phyloP scores from a whole-genome alignment of 164 flowering plant species.

The Stephania yunnanensis region DNA sequence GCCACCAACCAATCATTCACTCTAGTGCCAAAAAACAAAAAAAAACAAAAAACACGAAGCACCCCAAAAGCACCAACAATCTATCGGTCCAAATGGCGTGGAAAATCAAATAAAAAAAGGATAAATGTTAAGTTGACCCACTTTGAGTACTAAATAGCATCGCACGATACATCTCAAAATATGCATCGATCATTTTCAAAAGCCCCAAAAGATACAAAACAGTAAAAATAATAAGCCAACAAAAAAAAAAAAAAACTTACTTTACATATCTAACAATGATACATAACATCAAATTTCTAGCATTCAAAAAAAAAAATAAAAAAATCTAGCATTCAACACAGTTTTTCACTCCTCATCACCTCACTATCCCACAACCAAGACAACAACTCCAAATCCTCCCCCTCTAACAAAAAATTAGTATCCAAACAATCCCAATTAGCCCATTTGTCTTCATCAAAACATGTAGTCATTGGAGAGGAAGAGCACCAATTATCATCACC shows the following conservation, averaged over 20 bases:
- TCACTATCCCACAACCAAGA: conserved; percentile 4
- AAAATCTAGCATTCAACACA: neutral
- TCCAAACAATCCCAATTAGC: neutral
- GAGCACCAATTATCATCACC: neutral
- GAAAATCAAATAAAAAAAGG: too few species aligned
- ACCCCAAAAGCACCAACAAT: too few species aligned
- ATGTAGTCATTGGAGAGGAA: neutral
- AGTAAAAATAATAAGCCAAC: neutral
- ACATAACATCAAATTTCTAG: too few species aligned
- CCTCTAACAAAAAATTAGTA: neutral
- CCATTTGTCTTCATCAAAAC: neutral
- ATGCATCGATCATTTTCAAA: too few species aligned
- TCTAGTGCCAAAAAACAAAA: neutral
- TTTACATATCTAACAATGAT: neutral
- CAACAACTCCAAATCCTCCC: neutral
- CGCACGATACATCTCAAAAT: too few species aligned
- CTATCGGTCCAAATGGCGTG: too few species aligned
- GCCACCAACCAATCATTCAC: neutral
- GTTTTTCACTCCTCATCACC: neutral
- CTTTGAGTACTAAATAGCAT: too few species aligned
- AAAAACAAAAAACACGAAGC: too few species aligned
- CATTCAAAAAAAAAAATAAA: too few species aligned
- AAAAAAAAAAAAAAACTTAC: too few species aligned
- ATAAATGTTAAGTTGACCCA: too few species aligned
- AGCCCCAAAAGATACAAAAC: too few species aligned